Evolutionary conservation across 2,329 filamentous ascomycete species (phyloP), one percentile per base, ranked within the genome.

Genomic region (Cyphellophora attinorum): DNA sequence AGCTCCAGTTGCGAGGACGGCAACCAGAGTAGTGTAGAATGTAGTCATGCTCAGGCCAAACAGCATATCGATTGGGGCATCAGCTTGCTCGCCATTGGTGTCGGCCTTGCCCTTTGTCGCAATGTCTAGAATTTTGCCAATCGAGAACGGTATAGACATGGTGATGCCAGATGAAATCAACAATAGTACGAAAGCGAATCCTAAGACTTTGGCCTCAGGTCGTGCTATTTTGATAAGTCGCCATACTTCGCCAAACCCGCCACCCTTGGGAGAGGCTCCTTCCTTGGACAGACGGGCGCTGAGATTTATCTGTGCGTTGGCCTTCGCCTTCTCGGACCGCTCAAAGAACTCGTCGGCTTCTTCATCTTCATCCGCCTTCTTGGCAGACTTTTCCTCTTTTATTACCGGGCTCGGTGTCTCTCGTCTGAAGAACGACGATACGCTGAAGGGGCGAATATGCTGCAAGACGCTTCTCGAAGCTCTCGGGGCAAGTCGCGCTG

Each of bases 91-190:
- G 8, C 36, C 41, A 15, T 44, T 38, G n/a, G 45, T 38, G 25
- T 49, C 44, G 13, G 68, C 66, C 6, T 74, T 65, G 27, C 74
- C 70, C 51, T 86, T 81, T 6, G 86, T 93, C 6, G 89, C 85
- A 34, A 91, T 75, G 60, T 98, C 91, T 56, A 98, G 67, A 42
- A 98, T 93, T 55, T 88, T 89, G 37, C 91, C 91, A 46, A 98
- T 93, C 0, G 88, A 93, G 55, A 95, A 94, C 2, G 91, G 91
- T 40, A 98, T 84, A 2, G 85, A 88, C 82, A 98, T 93, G 38
- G 88, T 93, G 48, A 98, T 86, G 33, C 78, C 74, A 3, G 89
- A 96, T 11, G 89, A 95, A 42, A 95, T 70, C 39, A 98, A 69
- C 33, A 98, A 69, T 54, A 94, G 82, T 36, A 81, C 57, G 55